Evolutionary conservation across 2,329 filamentous ascomycete genomes (phyloP).

Genomic region (Phialophora expanda): DNA sequence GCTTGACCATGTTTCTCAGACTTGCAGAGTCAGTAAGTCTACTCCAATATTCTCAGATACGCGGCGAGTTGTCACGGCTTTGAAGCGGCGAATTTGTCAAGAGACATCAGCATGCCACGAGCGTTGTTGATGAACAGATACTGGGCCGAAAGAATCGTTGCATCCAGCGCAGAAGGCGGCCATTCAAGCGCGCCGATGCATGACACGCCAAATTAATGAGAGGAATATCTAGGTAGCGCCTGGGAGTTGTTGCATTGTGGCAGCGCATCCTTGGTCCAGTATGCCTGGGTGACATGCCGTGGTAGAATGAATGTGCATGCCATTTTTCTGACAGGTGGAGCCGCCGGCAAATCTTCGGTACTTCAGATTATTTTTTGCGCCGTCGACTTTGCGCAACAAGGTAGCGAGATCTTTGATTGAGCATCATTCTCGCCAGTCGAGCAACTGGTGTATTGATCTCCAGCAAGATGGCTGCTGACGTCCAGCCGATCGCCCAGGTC

Average conservation of each 20-base stretch:
- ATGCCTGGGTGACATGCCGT: neutral
- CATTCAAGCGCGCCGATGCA: neutral
- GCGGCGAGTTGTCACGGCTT: neutral
- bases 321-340: neutral
- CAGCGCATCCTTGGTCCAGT: neutral
- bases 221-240: neutral
- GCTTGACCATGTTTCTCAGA: neutral
- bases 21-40: neutral
- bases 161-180: neutral
- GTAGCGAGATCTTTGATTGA: neutral
- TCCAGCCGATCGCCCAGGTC: slow-evolving; percentile 77
- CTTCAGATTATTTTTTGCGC: neutral
- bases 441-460: neutral
- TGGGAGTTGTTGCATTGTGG: neutral
- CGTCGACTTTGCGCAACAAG: slow-evolving; percentile 1
- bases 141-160: neutral
- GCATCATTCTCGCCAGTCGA: neutral
- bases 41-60: neutral
- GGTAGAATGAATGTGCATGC: neutral
- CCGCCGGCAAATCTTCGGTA: neutral
- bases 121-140: neutral
- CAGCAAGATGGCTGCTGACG: slow-evolving; percentile 77
- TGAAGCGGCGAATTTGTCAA: neutral
- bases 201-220: neutral
- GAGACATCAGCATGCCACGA: neutral